These are phyloP conservation scores for Psidium friedrichsthalianum DNA, from an alignment of 345 rosid genomes.

Conservation along the genomic window DNA sequence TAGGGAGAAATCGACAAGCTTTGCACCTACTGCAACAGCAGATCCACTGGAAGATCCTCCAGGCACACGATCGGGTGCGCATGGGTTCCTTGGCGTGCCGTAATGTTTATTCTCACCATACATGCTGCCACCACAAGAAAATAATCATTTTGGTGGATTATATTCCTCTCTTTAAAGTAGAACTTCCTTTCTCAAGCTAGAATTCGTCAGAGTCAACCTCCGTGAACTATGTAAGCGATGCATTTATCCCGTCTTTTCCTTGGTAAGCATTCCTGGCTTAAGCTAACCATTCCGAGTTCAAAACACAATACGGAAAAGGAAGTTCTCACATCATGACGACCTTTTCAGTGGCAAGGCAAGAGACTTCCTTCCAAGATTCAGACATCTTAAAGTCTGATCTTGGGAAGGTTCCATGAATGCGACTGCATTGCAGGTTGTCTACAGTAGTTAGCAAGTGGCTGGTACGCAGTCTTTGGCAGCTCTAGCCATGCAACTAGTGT, in stretches of 20 bases:
- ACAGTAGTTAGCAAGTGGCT: background rate
- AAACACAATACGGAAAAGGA: background rate
- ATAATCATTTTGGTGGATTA: background rate
- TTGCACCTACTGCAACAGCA: slow-evolving; percentile 88
- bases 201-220: background rate
- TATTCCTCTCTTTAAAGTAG: background rate
- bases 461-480: background rate
- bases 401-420: background rate
- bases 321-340: background rate
- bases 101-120: slow-evolving; percentile 79
- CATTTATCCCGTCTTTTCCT: background rate
- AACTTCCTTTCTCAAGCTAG: background rate
- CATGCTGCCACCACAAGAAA: slow-evolving; percentile 30
- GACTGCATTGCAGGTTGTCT: background rate
- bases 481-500: background rate
- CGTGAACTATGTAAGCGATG: background rate
- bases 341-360: background rate
- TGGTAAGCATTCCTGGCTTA: background rate
- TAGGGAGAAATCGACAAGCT: slow-evolving; percentile 71
- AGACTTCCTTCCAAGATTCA: background rate
- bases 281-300: background rate
- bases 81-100: slow-evolving; percentile 83
- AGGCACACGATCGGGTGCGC: slow-evolving; percentile 60
- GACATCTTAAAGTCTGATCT: background rate
- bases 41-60: slow-evolving; percentile 99